Evolutionary conservation across 2,329 filamentous ascomycete genomes (phyloP).

Genomic region (Pseudocercospora fijiensis): DNA sequence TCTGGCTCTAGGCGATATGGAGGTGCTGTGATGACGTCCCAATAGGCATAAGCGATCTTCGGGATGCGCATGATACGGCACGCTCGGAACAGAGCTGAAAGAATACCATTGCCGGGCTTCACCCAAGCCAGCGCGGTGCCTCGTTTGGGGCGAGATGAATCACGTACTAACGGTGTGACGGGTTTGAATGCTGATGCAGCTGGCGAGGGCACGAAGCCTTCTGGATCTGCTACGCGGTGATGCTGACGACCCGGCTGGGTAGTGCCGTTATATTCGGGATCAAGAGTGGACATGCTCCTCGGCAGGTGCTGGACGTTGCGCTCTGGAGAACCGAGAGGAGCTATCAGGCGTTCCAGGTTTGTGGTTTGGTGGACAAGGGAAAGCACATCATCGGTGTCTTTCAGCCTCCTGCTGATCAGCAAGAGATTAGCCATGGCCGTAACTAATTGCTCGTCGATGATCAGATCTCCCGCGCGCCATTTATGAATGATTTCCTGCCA

Average conservation of each 20-base stretch:
- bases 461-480: slow-evolving; percentile 69
- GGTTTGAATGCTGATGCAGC: slow-evolving; percentile 34
- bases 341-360: slow-evolving; percentile 62
- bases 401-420: slow-evolving; percentile 59
- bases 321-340: slow-evolving; percentile 36
- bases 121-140: slow-evolving; percentile 42
- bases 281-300: background rate
- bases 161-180: slow-evolving; percentile 22
- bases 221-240: slow-evolving; percentile 15
- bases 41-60: slow-evolving; percentile 70
- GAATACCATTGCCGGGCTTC: slow-evolving; percentile 53
- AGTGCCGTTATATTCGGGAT: background rate
- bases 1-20: slow-evolving; percentile 68
- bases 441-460: slow-evolving; percentile 76
- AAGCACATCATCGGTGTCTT: slow-evolving; percentile 70
- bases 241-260: background rate
- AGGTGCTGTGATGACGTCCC: slow-evolving; percentile 65
- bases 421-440: slow-evolving; percentile 78
- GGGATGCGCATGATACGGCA: slow-evolving; percentile 61
- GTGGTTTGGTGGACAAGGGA: slow-evolving; percentile 79
- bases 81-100: slow-evolving; percentile 68
- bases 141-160: slow-evolving; percentile 16
- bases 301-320: slow-evolving; percentile 18
- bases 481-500: slow-evolving; percentile 78
- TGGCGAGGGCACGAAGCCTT: slow-evolving; percentile 31